Base-by-base conservation (phyloP, 768 basidiomycete species). In the Krasilnikovozyma curviuscula region DNA sequence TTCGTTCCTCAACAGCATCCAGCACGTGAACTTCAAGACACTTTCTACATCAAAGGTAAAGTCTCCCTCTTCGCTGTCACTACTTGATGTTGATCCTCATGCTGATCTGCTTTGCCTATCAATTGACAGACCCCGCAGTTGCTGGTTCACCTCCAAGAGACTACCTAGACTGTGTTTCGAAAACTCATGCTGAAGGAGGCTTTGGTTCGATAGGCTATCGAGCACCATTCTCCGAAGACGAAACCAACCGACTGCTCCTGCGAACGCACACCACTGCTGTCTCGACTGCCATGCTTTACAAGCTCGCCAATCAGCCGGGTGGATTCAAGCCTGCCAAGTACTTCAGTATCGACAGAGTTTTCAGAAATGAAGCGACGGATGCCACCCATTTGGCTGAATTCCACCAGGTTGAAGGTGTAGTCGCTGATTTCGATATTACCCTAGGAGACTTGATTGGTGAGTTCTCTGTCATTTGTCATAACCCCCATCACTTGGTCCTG, bases 1-100 rank as follows among this genome's bases (percentile, higher is more conserved):
- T 98, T 91, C 65, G 93, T 98, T 0, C 93, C 93, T 0, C 93
- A 98, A 61, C 91, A 97, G 63, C 93, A 98, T 68, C 93, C 93
- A 7, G 93, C 93, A 12, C 77, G 93, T 59, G 93, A 98, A 55
- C 61, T 95, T 40, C 93, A 98, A 65, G 93, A 98, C 60, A 98
- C 93, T 5, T 98, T 98, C 73, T 98, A 95, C 66, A 71, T 97
- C 25, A 93, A 91, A 47, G 85, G 86, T 77, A 57, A 53, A 66
- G 48, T 33, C 10, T 21, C 8, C 3, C n/a, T 37, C 25, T 23
- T 32, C 18, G 27, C 29, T 46, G 55, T 29, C 9, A 40, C 45
- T 50, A 13, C 32, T 37, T 27, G 31, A 21, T 8, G 25, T 24
- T 3, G 14, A 28, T 30, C 46, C 35, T 31, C 40, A 49, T 38